Percentiles rank a stretch among this genome's conserved stretches.
Conservation (phyloP, 192 early-diverging fungal species). For the Coemansia sp. region DNA sequence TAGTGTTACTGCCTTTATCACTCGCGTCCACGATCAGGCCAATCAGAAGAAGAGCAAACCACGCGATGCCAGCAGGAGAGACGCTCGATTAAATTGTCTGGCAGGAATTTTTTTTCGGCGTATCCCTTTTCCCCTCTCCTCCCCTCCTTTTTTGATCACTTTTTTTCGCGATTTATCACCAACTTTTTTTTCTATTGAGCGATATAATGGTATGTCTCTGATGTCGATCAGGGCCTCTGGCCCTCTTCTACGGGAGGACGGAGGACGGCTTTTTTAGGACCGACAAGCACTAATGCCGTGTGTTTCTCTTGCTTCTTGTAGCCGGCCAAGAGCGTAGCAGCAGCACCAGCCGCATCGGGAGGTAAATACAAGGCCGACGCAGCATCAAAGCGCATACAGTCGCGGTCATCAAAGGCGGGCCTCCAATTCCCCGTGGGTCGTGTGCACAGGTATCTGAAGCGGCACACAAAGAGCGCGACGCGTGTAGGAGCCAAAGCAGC, state of each 20-base stretch:
- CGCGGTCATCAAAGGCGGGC: slow-evolving; percentile 52
- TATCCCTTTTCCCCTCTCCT: neutral
- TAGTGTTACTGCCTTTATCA: neutral
- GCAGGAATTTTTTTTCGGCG: neutral
- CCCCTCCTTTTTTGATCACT: neutral
- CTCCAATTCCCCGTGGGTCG: slow-evolving; percentile 90
- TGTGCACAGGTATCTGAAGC: slow-evolving; percentile 90
- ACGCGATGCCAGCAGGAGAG: neutral
- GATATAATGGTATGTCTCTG: slow-evolving; percentile 1
- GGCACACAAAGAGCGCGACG: slow-evolving; percentile 72
- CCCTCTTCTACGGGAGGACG: neutral
- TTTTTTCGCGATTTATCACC: neutral
- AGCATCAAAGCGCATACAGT: slow-evolving; percentile 49
- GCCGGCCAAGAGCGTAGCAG: slow-evolving; percentile 51
- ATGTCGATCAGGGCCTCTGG: neutral
- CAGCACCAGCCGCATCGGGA: slow-evolving; percentile 39
- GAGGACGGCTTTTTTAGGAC: no score
- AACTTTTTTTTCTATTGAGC: neutral
- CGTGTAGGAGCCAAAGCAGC: slow-evolving; percentile 89
- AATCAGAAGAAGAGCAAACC: slow-evolving; percentile 6
- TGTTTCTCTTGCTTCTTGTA: slow-evolving; percentile 7
- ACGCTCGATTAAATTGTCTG: neutral
- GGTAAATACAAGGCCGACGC: slow-evolving; percentile 47
- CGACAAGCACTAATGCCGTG: neutral
- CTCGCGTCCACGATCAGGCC: neutral